Percentiles rank a stretch among this genome's conserved stretches.
Conservation (phyloP, 2,329 filamentous ascomycete species). For the Botrytis fragariae region DNA sequence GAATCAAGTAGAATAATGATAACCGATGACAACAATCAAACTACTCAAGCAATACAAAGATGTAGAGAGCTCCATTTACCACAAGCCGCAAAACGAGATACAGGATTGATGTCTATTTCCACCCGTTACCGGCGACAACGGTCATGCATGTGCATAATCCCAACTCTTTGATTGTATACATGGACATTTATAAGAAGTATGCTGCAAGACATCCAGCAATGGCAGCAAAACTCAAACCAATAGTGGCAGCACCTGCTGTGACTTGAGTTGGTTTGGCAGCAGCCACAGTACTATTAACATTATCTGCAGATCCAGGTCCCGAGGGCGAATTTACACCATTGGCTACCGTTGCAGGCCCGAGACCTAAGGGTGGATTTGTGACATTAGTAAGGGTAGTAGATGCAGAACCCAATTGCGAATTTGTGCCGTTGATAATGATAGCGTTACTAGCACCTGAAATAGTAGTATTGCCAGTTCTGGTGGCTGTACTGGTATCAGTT, state of each 20-base stretch:
- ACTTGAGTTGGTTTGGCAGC: constrained; percentile 13
- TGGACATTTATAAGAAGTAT: constrained; percentile 23
- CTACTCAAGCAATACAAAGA: no score
- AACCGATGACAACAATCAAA: background rate
- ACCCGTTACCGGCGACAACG: background rate
- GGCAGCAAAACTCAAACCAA: constrained; percentile 27
- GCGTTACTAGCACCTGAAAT: no score
- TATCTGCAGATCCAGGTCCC: background rate
- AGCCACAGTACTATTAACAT: background rate
- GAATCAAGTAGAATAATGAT: background rate
- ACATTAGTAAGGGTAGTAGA: no score
- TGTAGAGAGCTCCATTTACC: background rate
- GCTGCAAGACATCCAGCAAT: constrained; percentile 27
- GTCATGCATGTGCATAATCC: background rate
- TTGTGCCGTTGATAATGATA: no score
- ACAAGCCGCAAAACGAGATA: fast-evolving
- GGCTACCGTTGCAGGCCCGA: no score
- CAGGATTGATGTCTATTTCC: background rate
- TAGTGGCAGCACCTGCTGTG: constrained; percentile 20
- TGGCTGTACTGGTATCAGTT: background rate
- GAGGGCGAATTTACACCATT: no score
- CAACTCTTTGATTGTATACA: background rate
- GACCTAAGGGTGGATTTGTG: no score
- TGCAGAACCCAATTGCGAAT: no score
- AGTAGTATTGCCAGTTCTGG: background rate